These are phyloP conservation scores for Cercospora nicotianae DNA, from an alignment of 2,329 filamentous ascomycete genomes.

Conservation along the genomic window DNA sequence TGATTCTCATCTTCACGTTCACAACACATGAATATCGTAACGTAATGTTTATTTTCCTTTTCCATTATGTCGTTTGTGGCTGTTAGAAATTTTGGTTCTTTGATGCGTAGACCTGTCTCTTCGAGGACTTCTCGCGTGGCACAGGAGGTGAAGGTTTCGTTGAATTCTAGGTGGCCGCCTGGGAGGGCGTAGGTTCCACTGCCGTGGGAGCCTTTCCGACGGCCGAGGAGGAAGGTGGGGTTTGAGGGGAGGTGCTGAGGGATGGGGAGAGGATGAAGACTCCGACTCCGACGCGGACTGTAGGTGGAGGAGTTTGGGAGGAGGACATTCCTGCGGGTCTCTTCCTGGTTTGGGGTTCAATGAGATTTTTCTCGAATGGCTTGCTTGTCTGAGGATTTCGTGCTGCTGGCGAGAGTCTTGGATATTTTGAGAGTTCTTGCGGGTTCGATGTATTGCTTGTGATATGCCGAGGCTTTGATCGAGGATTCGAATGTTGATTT, in stretches of 20 bases:
- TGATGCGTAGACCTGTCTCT: conserved; percentile 65
- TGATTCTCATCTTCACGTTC: conserved; percentile 49
- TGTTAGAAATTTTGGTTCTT: conserved; percentile 54
- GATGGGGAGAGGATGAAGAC: conserved; percentile 44
- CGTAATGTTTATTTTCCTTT: conserved; percentile 65
- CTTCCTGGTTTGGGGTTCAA: not conserved
- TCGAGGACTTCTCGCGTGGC: conserved; percentile 68
- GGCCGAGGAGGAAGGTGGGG: conserved; percentile 50
- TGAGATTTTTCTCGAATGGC: too few species aligned
- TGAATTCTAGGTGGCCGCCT: conserved; percentile 72
- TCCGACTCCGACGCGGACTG: conserved; percentile 48
- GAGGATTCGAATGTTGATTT: too few species aligned
- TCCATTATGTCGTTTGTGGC: conserved; percentile 68
- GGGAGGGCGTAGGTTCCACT: conserved; percentile 53
- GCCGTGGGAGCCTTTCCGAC: conserved; percentile 50
- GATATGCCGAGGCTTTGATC: too few species aligned
- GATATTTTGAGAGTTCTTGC: too few species aligned
- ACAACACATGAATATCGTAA: conserved; percentile 68
- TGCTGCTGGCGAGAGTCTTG: too few species aligned
- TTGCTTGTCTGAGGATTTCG: too few species aligned
- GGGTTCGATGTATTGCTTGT: too few species aligned
- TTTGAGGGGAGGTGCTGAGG: conserved; percentile 35
- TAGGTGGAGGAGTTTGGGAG: not conserved
- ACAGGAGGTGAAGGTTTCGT: conserved; percentile 63
- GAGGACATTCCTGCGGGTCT: not conserved